phyloP scores from a whole-genome alignment of 169 alveolate species.

The Blepharisma undulans region DNA sequence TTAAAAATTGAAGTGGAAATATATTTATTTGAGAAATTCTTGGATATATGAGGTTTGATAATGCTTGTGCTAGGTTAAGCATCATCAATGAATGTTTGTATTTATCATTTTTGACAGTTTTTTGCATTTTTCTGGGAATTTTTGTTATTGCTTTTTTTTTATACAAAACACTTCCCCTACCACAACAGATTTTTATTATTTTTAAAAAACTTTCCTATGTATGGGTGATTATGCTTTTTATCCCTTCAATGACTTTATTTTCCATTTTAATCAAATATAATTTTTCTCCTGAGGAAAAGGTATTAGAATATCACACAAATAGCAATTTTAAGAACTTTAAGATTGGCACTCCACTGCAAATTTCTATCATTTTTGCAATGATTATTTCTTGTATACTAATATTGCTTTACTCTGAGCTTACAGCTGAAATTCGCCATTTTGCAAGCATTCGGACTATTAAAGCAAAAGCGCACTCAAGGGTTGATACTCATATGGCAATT shows the following conservation, averaged over 20 bases:
- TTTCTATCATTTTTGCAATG: not conserved
- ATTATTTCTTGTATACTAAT: not conserved
- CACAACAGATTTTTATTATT: not conserved
- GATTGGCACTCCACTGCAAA: not conserved
- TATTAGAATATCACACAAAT: not conserved
- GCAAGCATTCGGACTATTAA: not conserved
- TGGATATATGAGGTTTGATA: not conserved
- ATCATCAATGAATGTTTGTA: not conserved
- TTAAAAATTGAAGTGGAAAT: not conserved
- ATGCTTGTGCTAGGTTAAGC: not conserved
- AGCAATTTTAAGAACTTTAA: not conserved
- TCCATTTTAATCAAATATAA: not conserved
- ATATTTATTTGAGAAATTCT: not conserved
- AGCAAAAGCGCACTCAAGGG: not conserved
- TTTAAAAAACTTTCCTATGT: not conserved
- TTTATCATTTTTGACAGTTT: not conserved
- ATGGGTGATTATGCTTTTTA: not conserved
- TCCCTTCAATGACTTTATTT: not conserved
- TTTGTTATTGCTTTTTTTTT: not conserved
- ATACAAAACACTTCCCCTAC: not conserved
- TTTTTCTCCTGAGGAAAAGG: not conserved
- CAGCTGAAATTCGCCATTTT: not conserved
- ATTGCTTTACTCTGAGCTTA: not conserved
- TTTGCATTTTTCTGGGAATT: not conserved
- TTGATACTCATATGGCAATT: not conserved